Base-by-base conservation (phyloP, 257 asterid species). In the Solanum pinnatisectum region DNA sequence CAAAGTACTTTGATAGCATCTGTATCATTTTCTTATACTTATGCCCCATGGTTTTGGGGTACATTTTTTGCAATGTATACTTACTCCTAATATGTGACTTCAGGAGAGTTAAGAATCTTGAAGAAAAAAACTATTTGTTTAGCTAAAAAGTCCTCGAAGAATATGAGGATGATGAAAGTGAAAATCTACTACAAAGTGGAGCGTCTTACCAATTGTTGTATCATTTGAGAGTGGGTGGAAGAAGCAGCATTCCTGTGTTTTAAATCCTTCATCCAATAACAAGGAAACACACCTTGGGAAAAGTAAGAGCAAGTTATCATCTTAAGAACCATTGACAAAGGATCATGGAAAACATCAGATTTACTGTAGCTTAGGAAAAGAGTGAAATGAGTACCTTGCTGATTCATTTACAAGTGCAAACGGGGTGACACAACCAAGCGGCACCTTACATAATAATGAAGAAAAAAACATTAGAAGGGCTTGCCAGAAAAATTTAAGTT, bases 171-270 rank as follows among this genome's bases (percentile, higher is more conserved):
- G 52, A 82, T 46, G 36, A 5, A 77, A 87, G 68, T 56, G 81
- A 70, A 52, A n/a, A 39, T 82, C 88, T 7, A 85, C 39, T 12
- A 23, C 39, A 82, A 83, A 49, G 77, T 70, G 16, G 8, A 79
- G 32, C 60, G 42, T 87, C 96, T 91, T 89, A 96, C 99, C 93
- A 37, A 97, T 91, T 46, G 99, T 84, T 91, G 90, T 88, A 86
- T 97, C 99, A 88, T 97, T 97, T 59, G 98, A 96, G 89, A 97
- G 93, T 37, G 99, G 99, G 89, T 95, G 98, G 93, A 97, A 97
- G 94, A 96, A 91, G 89, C 98, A 97, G 90, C 91, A 86, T 49
- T 94, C 95, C 56, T 93, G 92, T 74, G 81, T 86, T 89, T 92
- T 94, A 86, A 97, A 88, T 76, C 98, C 98, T 91, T 94, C 95